Conservation (phyloP, 2,329 filamentous ascomycete species). For the Blastomyces percursus region DNA sequence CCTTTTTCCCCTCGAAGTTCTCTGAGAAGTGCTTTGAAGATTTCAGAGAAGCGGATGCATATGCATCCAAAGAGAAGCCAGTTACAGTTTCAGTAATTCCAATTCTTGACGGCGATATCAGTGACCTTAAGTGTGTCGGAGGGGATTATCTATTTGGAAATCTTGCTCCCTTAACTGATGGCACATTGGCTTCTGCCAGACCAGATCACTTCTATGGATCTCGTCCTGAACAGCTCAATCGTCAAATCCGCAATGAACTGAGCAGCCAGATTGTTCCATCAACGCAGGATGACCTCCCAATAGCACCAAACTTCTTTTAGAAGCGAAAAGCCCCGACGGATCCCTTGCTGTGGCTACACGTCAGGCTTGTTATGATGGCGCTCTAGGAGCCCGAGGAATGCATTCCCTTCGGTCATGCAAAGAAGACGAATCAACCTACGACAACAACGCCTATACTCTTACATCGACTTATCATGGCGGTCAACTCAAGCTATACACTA, state of each 20-base stretch:
- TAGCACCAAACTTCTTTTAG: conserved; percentile 21
- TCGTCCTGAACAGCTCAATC: conserved; percentile 19
- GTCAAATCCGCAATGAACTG: conserved; percentile 9
- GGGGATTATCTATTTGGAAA: conserved; percentile 26
- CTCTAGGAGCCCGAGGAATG: conserved; percentile 30
- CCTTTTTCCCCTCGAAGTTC: conserved; percentile 30
- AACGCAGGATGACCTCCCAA: conserved; percentile 17
- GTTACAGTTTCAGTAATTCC: conserved; percentile 27
- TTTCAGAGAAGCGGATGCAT: conserved; percentile 21
- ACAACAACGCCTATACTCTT: conserved; percentile 28
- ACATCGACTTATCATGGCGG: conserved; percentile 16
- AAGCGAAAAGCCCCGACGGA: not conserved
- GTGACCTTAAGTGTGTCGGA: conserved; percentile 16
- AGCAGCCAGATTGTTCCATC: not conserved
- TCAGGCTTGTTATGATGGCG: too few relatives aligned
- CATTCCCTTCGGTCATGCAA: conserved; percentile 29
- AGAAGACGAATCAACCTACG: conserved; percentile 25
- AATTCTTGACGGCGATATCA: conserved; percentile 18
- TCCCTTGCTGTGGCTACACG: too few relatives aligned
- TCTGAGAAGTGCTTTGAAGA: conserved; percentile 20
- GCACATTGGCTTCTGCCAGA: conserved; percentile 18
- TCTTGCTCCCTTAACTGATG: conserved; percentile 28
- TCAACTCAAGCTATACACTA: conserved; percentile 8
- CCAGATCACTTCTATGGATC: conserved; percentile 25
- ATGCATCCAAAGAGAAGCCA: conserved; percentile 12